Conservation (phyloP, 1,139 yeast species). For the Hyphopichia burtonii region DNA sequence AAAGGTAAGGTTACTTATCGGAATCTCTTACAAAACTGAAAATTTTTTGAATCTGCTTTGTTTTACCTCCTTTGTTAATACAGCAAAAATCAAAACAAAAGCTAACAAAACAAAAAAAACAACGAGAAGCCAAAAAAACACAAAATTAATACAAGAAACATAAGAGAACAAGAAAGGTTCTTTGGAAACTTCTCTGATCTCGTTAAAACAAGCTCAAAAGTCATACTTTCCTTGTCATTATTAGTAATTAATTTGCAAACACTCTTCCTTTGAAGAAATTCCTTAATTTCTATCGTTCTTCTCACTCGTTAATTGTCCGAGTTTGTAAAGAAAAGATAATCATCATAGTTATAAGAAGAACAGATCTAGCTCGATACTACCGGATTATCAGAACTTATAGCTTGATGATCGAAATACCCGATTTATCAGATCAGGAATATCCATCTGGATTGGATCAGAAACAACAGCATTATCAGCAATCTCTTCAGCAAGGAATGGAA, state of each 20-base stretch:
- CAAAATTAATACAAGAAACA: too few species aligned
- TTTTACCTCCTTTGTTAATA: background rate
- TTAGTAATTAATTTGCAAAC: too few species aligned
- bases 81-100: background rate
- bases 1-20: background rate
- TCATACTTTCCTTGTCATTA: too few species aligned
- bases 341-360: too few species aligned
- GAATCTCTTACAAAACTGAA: background rate
- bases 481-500: background rate
- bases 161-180: background rate
- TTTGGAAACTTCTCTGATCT: background rate
- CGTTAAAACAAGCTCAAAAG: too few species aligned
- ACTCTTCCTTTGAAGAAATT: too few species aligned
- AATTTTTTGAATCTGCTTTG: background rate
- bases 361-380: too few species aligned
- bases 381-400: too few species aligned
- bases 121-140: background rate
- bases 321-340: too few species aligned
- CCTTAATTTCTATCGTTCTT: too few species aligned
- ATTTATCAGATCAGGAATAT: slow-evolving; percentile 27
- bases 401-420: slow-evolving; percentile 42
- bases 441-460: slow-evolving; percentile 3
- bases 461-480: slow-evolving; percentile 4
- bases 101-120: background rate
- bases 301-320: too few species aligned